These are phyloP conservation scores for Apophysomyces variabilis DNA, from an alignment of 371 early-diverging fungal genomes.

Conservation along the genomic window DNA sequence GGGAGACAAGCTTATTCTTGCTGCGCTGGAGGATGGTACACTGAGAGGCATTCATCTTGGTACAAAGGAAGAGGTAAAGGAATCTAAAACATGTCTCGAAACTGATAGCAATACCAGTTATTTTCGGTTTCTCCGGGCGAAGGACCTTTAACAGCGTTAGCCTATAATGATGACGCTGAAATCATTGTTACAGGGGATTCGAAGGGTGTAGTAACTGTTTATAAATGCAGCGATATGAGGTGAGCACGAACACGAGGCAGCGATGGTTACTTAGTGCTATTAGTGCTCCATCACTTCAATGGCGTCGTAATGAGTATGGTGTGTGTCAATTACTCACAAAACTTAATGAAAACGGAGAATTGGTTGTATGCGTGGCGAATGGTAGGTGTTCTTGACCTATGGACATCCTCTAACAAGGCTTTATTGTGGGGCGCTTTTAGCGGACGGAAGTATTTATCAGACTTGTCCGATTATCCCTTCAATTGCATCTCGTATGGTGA, in stretches of 20 bases:
- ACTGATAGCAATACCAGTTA: constrained; percentile 16
- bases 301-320: constrained; percentile 37
- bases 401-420: neutral
- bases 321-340: constrained; percentile 30
- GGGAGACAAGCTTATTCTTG: constrained; percentile 50
- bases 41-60: constrained; percentile 57
- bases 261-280: neutral
- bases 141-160: constrained; percentile 25
- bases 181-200: constrained; percentile 31
- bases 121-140: constrained; percentile 23
- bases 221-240: constrained; percentile 18
- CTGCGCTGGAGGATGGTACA: constrained; percentile 50
- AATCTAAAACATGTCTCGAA: neutral
- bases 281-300: constrained; percentile 21
- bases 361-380: constrained; percentile 29
- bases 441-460: constrained; percentile 47
- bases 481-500: neutral
- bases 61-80: constrained; percentile 56
- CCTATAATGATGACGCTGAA: constrained; percentile 26
- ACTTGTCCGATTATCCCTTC: constrained; percentile 27
- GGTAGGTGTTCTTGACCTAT: constrained; percentile 22
- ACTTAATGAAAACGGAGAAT: constrained; percentile 33
- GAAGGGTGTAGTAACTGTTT: constrained; percentile 29
- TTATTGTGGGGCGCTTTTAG: constrained; percentile 16
- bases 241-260: constrained; percentile 2